Evolutionary conservation across 2,329 filamentous ascomycete species (phyloP).

Genomic region (Calcarisporium arbuscula): DNA sequence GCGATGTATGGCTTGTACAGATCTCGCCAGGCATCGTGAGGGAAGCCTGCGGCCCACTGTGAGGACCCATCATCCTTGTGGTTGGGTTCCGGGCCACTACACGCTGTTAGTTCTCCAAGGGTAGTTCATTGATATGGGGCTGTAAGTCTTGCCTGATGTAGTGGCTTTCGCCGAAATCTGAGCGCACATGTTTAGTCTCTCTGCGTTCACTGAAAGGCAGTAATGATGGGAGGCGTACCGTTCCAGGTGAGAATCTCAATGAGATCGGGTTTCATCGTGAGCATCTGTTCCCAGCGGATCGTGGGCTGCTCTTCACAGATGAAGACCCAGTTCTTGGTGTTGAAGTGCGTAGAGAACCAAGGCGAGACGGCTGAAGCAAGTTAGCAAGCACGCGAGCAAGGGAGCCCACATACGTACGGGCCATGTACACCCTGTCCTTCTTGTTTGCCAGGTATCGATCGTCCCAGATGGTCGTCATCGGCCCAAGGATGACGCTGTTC

Average conservation of each 20-base stretch:
- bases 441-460: slow-evolving; percentile 8
- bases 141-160: slow-evolving; percentile 9
- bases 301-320: slow-evolving; percentile 13
- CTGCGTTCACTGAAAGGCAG: neutral
- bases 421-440: slow-evolving; percentile 10
- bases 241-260: slow-evolving; percentile 13
- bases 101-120: neutral
- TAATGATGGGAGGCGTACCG: slow-evolving; percentile 3
- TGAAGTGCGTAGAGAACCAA: slow-evolving; percentile 15
- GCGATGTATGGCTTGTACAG: slow-evolving; percentile 12
- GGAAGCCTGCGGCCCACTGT: slow-evolving; percentile 39
- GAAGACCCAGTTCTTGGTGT: slow-evolving; percentile 13
- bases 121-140: neutral
- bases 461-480: slow-evolving; percentile 13
- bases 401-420: slow-evolving; percentile 7
- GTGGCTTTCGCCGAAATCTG: slow-evolving; percentile 13
- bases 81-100: slow-evolving; percentile 10
- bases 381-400: neutral
- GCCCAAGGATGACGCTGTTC: slow-evolving; percentile 10
- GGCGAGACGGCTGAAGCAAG: slow-evolving; percentile 10
- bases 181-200: neutral
- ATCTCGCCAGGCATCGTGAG: slow-evolving; percentile 22
- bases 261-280: slow-evolving; percentile 11
- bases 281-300: slow-evolving; percentile 12
- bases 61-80: slow-evolving; percentile 37